Base-by-base conservation (phyloP, 78 protist species). In the Tieghemostelium lacteum region DNA sequence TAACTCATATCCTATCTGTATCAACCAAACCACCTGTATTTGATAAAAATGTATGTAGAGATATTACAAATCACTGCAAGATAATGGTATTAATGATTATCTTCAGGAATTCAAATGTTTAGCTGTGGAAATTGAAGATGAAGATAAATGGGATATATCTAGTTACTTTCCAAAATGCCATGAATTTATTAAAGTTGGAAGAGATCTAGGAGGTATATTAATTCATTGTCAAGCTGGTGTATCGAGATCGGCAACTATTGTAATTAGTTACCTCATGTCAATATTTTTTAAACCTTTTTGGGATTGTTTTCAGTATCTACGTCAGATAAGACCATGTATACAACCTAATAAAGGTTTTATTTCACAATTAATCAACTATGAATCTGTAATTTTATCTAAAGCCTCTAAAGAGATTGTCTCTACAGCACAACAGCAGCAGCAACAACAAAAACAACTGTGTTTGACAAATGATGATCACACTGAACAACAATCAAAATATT, bases 331-430 rank as follows among this genome's bases (percentile, higher is more conserved):
- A 50, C 88, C 88, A 24, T 78, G 88, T 20, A 66, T 78, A 17
- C 88, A 78, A 67, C 88, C 88, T 33, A 78, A 78, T 39, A 26
- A 36, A 39, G 88, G 88, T 28, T 78, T 78, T 62, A 40, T 78
- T n/a, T 65, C 73, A 26, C 88, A 78, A 55, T 37, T 78, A 24
- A 55, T 78, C 20, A 29, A 36, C 7, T 78, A 78, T 34, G 88
- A 78, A 52, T n/a, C 55, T 26, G 22, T 28, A 0, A 1, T 78
- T 14, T 55, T 78, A 17, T 22, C 2, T n/a, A n/a, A n/a, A n/a
- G n/a, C n/a, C n/a, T n/a, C n/a, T n/a, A n/a, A n/a, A n/a, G n/a
- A n/a, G n/a, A n/a, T 37, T 64, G 40, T 28, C 31, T 28, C 4
- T 34, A 39, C 6, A 64, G 54, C 0, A 54, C 71, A 8, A 57